Evolutionary conservation across 2,329 filamentous ascomycete genomes (phyloP), one percentile per base, ranked within the genome.

Genomic region (Phialophora chinensis): DNA sequence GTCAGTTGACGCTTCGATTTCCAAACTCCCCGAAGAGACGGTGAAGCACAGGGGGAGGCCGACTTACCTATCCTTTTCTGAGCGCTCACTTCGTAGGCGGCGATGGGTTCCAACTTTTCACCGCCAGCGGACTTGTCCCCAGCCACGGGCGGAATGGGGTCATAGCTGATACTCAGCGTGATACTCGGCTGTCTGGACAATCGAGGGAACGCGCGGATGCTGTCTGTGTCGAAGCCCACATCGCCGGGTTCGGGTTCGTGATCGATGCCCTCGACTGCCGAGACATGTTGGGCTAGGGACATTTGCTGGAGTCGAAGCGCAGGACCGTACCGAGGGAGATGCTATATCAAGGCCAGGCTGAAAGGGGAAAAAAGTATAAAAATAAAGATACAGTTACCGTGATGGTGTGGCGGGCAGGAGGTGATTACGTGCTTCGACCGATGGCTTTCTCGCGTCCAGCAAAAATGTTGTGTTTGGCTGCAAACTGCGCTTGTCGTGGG

Each of bases 281-380:
- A 81, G 63, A 85, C 82, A 74, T 84, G 83, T 73, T 84, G 83
- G 66, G 83, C 77, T 60, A 85, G 76, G 73, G 83, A 85, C 83
- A 85, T 85, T 33, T 44, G 38, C 38, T 35, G 29, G 11, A 2
- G 12, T 31, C 52, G 12, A 31, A 42, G 35, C 35, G 35, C 35
- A 12, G 17, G 35, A 42, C 1, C 17, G 50, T 1, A 11, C 23
- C 23, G 31, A 17, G 20, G 50, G 50, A 20, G 25, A 52, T 12
- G 49, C 20, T 25, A 29, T 23, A 52, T 52, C 25, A 52, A 27
- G 20, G 56, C 38, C 38, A 59, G 56, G 35, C 20, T 27, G 58
- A 29, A 29, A 29, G 8, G 17, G 38, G 38, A 17, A 5, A n/a
- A n/a, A 44, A 44, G 38, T 44, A 44, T 44, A 44, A 44, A 42